These are phyloP conservation scores for Mortierella sp. DNA, from an alignment of 371 early-diverging fungal species.

Conservation along the genomic window DNA sequence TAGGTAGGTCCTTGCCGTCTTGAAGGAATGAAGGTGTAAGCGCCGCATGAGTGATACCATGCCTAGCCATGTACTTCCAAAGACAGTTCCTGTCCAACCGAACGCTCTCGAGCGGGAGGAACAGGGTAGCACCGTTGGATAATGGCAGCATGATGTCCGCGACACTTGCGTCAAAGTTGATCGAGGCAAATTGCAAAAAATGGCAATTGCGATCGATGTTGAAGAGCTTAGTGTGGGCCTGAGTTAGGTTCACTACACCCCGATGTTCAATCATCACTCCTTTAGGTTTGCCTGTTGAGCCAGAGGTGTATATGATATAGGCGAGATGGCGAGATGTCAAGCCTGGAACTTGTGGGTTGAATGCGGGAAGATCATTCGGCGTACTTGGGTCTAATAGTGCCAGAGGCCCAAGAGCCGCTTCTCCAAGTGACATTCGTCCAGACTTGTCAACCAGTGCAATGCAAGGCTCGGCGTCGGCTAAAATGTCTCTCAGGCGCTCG, in stretches of 20 bases:
- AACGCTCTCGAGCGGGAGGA: background rate
- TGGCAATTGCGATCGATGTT: background rate
- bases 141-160: conserved; percentile 13
- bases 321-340: background rate
- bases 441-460: background rate
- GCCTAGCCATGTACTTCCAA: background rate
- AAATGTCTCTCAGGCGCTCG: background rate
- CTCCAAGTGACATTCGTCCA: background rate
- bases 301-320: background rate
- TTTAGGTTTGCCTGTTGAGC: conserved; percentile 47
- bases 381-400: conserved; percentile 8
- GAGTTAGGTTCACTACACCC: conserved; percentile 2
- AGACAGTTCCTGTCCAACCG: conserved; percentile 7
- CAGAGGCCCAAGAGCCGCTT: conserved; percentile 19
- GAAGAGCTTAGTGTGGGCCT: background rate
- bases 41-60: background rate
- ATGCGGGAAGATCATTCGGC: background rate
- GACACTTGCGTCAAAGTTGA: conserved; percentile 14
- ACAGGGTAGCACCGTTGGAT: conserved; percentile 3
- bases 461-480: background rate
- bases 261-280: conserved; percentile 53
- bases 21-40: conserved; percentile 15
- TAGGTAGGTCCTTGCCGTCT: conserved; percentile 5
- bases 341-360: background rate
- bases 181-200: background rate